Conservation (phyloP, 768 basidiomycete genomes). For the Pholiota microspora region DNA sequence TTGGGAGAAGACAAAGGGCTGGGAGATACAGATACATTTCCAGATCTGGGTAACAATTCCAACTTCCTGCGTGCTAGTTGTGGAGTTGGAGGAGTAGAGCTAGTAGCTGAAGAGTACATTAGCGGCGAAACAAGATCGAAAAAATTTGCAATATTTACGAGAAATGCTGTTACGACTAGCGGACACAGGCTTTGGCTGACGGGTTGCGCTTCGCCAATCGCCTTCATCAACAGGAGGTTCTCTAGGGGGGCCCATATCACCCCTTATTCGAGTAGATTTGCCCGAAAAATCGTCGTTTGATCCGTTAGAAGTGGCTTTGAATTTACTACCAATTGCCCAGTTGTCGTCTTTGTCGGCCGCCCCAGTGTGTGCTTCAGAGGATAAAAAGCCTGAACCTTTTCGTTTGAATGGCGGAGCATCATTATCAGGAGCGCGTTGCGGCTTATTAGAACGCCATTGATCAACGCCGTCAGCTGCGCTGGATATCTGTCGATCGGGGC, state of each 20-base stretch:
- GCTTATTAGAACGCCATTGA: conserved; percentile 73
- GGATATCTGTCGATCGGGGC: conserved; percentile 38
- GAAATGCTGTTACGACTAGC: conserved; percentile 50
- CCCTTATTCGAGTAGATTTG: conserved; percentile 42
- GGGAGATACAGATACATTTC: conserved; percentile 59
- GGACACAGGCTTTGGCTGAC: conserved; percentile 32
- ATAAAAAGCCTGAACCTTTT: conserved; percentile 56
- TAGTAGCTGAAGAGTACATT: conserved; percentile 49
- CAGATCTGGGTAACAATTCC: conserved; percentile 81
- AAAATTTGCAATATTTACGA: conserved; percentile 43
- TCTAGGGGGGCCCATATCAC: conserved; percentile 54
- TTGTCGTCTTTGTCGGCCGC: conserved; percentile 76
- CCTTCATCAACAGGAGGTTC: conserved; percentile 52
- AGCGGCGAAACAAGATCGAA: no score
- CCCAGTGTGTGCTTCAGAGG: conserved; percentile 39
- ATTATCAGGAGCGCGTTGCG: conserved; percentile 41
- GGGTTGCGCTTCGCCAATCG: conserved; percentile 66
- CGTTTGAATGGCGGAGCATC: conserved; percentile 50
- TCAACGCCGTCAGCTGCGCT: conserved; percentile 57
- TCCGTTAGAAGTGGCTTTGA: conserved; percentile 52
- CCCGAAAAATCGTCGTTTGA: conserved; percentile 37
- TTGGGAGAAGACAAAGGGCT: conserved; percentile 82
- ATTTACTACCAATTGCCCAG: conserved; percentile 76
- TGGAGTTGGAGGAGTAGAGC: conserved; percentile 79
- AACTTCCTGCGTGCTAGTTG: conserved; percentile 78